Evolutionary conservation across 2,329 filamentous ascomycete genomes (phyloP).

Genomic region (Xylaria sp.): DNA sequence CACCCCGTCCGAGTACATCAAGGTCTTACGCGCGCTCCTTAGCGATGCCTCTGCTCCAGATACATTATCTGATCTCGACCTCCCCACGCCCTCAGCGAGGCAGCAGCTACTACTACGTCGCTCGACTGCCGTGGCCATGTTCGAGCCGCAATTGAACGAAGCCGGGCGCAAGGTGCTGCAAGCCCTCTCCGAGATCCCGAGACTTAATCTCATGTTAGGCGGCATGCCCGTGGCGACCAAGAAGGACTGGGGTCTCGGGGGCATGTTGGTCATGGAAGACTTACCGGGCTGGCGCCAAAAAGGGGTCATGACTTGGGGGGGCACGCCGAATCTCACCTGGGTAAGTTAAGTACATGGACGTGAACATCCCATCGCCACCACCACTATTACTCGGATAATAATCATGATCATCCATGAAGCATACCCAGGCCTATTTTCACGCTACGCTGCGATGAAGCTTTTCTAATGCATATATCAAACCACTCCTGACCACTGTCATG

Average conservation of each 20-base stretch:
- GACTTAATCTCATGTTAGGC: not conserved
- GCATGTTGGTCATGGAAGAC: not conserved
- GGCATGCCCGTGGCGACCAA: not conserved
- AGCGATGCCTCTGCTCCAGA: not conserved
- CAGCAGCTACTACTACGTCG: not conserved
- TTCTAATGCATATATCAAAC: no score
- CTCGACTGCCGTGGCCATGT: not conserved
- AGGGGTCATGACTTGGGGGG: not conserved
- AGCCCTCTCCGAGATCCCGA: not conserved
- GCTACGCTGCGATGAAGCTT: no score
- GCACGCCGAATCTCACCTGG: not conserved
- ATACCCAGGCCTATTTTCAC: not conserved
- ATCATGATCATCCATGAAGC: no score
- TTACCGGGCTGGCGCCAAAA: not conserved
- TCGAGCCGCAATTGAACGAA: not conserved
- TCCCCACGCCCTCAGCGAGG: no score
- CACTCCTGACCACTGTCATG: not conserved
- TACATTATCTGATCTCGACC: not conserved
- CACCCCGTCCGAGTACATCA: not conserved
- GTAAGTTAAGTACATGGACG: not conserved
- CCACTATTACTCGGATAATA: not conserved
- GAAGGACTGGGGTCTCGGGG: not conserved
- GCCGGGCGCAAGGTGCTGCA: not conserved
- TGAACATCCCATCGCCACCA: no score
- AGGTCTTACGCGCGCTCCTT: not conserved